Evolutionary conservation across 129 eudicot species (phyloP), one percentile per base, ranked within the genome.

Genomic region (Kitagawia praeruptora): DNA sequence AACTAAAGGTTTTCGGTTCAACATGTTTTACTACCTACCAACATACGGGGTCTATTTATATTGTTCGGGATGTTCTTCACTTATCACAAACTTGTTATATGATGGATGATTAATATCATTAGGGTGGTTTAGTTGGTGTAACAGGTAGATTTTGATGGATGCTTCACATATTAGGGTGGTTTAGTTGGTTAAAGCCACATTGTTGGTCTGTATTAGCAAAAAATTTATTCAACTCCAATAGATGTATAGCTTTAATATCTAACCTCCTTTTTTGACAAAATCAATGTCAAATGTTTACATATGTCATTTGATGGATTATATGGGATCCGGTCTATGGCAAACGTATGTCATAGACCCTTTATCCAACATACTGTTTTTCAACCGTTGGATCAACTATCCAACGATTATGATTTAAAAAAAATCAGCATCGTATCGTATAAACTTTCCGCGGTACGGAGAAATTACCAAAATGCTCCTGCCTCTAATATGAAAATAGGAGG

Each of bases 1-100:
- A 77, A 63, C 19, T 3, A n/a, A 11, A 44, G 45, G 63, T 34
- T 46, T 74, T 74, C 45, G n/a, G 21, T 46, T 42, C 40, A 11
- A 39, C 58, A 25, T 74, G 58, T 46, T 42, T 74, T 44, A 3
- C 58, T 41, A 44, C 47, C 47, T 51, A 45, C 15, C 77, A 25
- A n/a, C n/a, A n/a, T n/a, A n/a, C n/a, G 40, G 41, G 72, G 41
- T 66, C 31, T 66, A 73, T 73, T 72, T 42, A 71, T 37, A 39
- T 18, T 71, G 49, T 31, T 39, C 49, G 13, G 0, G 75, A 71
- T 71, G 28, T 37, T 40, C 28, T 71, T 69, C 44, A 7, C 10
- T 31, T 38, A 1, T 39, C 48, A 21, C 48, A 40, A 71, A 71
- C 0, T 71, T 40, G 47, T 16, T n/a, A 58, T 8, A 58, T 66